A percentile compares a stretch with the other conserved stretches of the same genome.
Conservation (phyloP, 2,329 filamentous ascomycete genomes). For the Penicillium sp. region DNA sequence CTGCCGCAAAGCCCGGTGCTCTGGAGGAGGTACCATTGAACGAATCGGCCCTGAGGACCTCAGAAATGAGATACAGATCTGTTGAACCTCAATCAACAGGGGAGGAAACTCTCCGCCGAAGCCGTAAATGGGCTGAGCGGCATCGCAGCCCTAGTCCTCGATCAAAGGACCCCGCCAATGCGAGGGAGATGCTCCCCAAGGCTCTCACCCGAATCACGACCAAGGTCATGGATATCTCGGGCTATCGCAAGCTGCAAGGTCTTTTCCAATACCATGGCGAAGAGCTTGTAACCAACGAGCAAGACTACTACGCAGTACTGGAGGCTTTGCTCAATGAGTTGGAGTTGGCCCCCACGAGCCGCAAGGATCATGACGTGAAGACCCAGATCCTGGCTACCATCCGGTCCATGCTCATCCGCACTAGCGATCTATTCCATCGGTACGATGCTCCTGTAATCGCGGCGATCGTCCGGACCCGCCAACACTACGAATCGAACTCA, state of each 20-base stretch:
- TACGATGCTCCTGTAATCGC: constrained; percentile 38
- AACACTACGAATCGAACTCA: constrained; percentile 38
- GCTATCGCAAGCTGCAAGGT: constrained; percentile 45
- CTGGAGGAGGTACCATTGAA: constrained; percentile 43
- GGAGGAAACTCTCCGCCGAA: constrained; percentile 30
- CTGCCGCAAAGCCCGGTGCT: constrained; percentile 28
- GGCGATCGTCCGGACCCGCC: constrained; percentile 38
- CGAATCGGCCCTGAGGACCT: constrained; percentile 29
- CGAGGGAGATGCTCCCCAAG: constrained; percentile 40
- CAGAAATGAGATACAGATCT: constrained; percentile 14
- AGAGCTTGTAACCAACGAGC: constrained; percentile 35
- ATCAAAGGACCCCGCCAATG: constrained; percentile 40
- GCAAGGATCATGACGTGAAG: constrained; percentile 38
- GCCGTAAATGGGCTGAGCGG: constrained; percentile 37
- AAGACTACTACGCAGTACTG: constrained; percentile 40
- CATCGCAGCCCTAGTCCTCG: constrained; percentile 38
- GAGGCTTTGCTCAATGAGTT: constrained; percentile 40
- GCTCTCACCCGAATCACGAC: constrained; percentile 38
- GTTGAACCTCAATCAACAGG: constrained; percentile 12
- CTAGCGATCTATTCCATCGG: constrained; percentile 33
- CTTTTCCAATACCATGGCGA: constrained; percentile 40
- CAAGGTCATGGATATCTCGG: constrained; percentile 41
- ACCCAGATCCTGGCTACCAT: constrained; percentile 45
- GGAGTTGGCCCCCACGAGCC: constrained; percentile 32
- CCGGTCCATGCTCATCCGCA: constrained; percentile 40